Percentiles rank a stretch among this genome's conserved stretches.
These are phyloP conservation scores for Parafenestella ontariensis DNA, from an alignment of 2,329 filamentous ascomycete species.

Conservation along the genomic window DNA sequence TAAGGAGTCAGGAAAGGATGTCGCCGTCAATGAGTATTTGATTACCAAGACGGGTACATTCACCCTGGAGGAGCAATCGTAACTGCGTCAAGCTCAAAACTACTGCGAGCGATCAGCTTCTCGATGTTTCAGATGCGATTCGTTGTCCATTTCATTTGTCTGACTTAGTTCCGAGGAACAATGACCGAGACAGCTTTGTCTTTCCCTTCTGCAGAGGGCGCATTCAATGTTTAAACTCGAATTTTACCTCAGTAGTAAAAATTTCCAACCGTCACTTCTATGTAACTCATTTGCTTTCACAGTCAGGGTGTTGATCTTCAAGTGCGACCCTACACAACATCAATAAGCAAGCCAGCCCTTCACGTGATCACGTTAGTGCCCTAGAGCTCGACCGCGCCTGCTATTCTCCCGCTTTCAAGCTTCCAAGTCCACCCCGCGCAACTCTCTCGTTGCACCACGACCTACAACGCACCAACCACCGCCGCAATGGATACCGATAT, in stretches of 20 bases:
- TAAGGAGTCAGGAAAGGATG: conserved; percentile 71
- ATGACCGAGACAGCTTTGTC: not conserved
- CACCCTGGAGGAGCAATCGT: conserved; percentile 57
- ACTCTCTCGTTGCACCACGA: conserved; percentile 6
- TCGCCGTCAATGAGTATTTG: conserved; percentile 68
- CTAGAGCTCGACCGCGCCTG: conserved; percentile 3
- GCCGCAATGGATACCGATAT: conserved; percentile 41
- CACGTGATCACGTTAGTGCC: conserved; percentile 24
- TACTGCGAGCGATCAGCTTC: not conserved
- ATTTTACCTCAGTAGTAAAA: not conserved
- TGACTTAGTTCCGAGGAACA: conserved; percentile 2
- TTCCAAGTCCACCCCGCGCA: conserved; percentile 22
- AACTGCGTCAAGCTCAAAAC: not conserved
- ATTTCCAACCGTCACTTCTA: no score
- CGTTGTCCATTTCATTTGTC: conserved; percentile 3
- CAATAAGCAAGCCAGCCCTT: not conserved
- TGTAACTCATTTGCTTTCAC: no score
- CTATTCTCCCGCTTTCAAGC: not conserved
- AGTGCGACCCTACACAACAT: not conserved
- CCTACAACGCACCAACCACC: conserved; percentile 5
- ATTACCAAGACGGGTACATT: conserved; percentile 71
- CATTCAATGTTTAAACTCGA: not conserved
- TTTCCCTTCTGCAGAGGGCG: not conserved
- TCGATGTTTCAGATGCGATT: conserved; percentile 1
- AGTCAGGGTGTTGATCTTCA: not conserved